These are phyloP conservation scores for Phytophthora rubi DNA, from an alignment of 352 stramenopile genomes.

Conservation along the genomic window DNA sequence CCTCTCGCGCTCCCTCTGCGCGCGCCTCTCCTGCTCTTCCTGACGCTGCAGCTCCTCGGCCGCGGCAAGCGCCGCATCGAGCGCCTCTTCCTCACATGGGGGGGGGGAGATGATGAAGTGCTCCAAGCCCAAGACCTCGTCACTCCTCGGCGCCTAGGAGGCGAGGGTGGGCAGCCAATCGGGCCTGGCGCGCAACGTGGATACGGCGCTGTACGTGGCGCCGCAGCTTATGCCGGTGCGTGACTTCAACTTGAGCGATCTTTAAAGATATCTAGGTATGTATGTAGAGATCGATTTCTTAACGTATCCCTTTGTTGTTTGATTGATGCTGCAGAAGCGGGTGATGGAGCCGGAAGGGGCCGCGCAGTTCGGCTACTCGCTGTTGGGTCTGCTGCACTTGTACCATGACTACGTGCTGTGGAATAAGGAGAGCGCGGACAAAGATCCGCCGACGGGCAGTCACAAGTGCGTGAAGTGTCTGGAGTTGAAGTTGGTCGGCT, in stretches of 20 bases:
- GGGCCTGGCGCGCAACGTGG: slow-evolving; percentile 71
- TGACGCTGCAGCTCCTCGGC: too few relatives aligned
- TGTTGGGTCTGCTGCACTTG: slow-evolving; percentile 76
- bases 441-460: slow-evolving; percentile 21
- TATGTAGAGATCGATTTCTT: neutral
- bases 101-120: too few relatives aligned
- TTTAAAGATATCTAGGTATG: neutral
- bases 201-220: slow-evolving; percentile 80
- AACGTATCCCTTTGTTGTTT: neutral
- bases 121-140: slow-evolving; percentile 1
- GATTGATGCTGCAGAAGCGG: slow-evolving; percentile 42
- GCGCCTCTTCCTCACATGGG: too few relatives aligned
- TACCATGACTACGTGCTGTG: slow-evolving; percentile 88
- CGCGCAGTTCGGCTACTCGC: slow-evolving; percentile 78
- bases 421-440: slow-evolving; percentile 44
- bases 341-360: slow-evolving; percentile 67
- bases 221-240: slow-evolving; percentile 79
- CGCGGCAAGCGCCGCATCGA: too few relatives aligned
- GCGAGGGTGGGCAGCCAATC: slow-evolving; percentile 67
- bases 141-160: slow-evolving; percentile 63
- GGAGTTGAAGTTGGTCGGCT: neutral
- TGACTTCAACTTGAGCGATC: neutral
- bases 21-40: too few relatives aligned
- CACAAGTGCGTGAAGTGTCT: neutral
- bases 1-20: too few relatives aligned